Percentiles rank a stretch among this genome's conserved stretches.
phyloP scores from a whole-genome alignment of 208 protist species.

The Trypanosomatidae sp. region DNA sequence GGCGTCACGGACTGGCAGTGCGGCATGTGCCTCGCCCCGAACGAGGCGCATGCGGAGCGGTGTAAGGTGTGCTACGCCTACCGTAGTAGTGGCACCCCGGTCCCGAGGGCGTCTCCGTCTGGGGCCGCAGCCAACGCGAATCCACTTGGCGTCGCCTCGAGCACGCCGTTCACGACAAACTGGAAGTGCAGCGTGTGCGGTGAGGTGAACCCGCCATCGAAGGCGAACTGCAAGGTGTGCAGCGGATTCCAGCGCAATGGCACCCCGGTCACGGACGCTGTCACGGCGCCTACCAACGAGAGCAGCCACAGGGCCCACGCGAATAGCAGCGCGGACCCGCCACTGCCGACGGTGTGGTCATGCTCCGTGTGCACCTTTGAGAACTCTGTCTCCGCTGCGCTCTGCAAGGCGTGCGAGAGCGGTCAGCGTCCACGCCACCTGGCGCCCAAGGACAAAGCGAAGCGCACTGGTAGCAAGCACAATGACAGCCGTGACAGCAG shows the following conservation, averaged over 20 bases:
- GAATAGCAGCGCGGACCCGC: constrained; percentile 3
- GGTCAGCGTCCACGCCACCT: constrained; percentile 68
- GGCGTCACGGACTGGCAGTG: constrained; percentile 67
- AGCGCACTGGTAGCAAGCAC: background rate
- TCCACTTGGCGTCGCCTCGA: constrained; percentile 3
- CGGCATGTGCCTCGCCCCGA: constrained; percentile 58
- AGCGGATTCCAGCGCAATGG: constrained; percentile 73
- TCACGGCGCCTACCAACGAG: background rate
- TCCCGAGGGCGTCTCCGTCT: constrained; percentile 16
- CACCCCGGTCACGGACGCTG: constrained; percentile 26
- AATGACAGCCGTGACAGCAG: background rate
- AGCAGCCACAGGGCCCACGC: background rate
- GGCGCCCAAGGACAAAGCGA: constrained; percentile 17
- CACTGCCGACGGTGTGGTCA: constrained; percentile 41
- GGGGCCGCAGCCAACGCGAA: constrained; percentile 4
- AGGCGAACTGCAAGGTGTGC: constrained; percentile 52
- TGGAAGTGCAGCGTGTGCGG: constrained; percentile 74
- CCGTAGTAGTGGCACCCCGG: constrained; percentile 41
- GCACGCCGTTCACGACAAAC: constrained; percentile 20
- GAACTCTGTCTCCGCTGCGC: constrained; percentile 42
- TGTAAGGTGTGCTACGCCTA: constrained; percentile 63
- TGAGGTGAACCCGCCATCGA: constrained; percentile 40
- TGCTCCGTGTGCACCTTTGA: constrained; percentile 85
- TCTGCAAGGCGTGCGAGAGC: constrained; percentile 74
- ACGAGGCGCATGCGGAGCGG: constrained; percentile 39